A percentile compares a stretch with the other conserved stretches of the same genome.
phyloP scores from a whole-genome alignment of 768 basidiomycete genomes.

The Trametes cubensis region DNA sequence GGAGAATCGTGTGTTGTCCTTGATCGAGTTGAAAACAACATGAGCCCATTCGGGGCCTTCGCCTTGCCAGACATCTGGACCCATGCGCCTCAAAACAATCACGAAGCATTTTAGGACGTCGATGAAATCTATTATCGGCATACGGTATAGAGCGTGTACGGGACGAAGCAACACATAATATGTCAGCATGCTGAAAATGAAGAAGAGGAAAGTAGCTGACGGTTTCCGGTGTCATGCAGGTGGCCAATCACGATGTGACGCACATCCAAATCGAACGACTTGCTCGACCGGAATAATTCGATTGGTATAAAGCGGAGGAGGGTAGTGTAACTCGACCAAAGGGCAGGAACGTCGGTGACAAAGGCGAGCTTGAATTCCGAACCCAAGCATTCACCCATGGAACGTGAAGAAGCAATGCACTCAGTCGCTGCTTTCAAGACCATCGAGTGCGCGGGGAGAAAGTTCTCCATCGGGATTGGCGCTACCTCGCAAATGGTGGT shows the following conservation, averaged over 20 bases:
- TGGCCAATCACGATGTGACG: conserved; percentile 62
- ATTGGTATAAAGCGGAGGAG: conserved; percentile 60
- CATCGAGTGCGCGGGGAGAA: conserved; percentile 48
- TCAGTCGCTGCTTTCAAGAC: conserved; percentile 47
- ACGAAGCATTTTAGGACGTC: conserved; percentile 61
- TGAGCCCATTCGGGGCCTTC: conserved; percentile 75
- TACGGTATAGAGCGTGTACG: conserved; percentile 11
- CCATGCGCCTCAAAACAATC: conserved; percentile 60
- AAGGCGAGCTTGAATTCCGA: conserved; percentile 30
- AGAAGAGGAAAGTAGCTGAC: conserved; percentile 45
- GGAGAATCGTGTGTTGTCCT: conserved; percentile 68
- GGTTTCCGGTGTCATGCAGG: conserved; percentile 57
- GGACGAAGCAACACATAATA: neutral
- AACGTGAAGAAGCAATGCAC: conserved; percentile 15
- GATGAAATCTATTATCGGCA: conserved; percentile 51
- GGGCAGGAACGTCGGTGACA: conserved; percentile 41
- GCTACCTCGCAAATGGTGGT: conserved; percentile 37
- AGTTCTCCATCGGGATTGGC: conserved; percentile 53
- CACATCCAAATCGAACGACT: conserved; percentile 44
- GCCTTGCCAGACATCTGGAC: conserved; percentile 63
- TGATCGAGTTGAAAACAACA: conserved; percentile 79
- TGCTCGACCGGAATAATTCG: conserved; percentile 39
- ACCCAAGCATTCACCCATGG: conserved; percentile 11
- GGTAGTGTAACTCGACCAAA: conserved; percentile 55
- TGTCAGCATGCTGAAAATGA: conserved; percentile 1